Base-by-base conservation (phyloP, 2,329 filamentous ascomycete genomes). In the Trichoderma lentiforme region DNA sequence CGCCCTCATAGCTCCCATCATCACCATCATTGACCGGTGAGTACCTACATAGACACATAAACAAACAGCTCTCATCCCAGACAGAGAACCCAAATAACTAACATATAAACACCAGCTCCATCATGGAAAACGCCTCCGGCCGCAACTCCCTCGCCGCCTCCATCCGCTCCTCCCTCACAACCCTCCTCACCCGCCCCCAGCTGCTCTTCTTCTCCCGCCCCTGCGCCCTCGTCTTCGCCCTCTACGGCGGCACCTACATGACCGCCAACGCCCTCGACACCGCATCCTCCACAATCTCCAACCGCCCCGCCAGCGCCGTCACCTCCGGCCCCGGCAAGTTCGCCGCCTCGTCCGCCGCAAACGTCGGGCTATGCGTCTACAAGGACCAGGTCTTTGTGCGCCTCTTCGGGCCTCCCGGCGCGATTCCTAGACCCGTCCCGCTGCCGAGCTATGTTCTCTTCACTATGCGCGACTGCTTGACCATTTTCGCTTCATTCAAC, bases 401-500 rank as follows among this genome's bases (percentile, higher is more conserved):
- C 77, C 88, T 97, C 78, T 97, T 97, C 80, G 93, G 93, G 14
- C 89, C 91, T 0, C 82, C 84, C 0, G 85, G 81, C 71, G 82
- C 78, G 28, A 80, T 83, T 1, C 87, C 82, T 12, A 84, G 86
- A 18, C 82, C 86, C 30, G 91, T 97, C 0, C 90, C 93, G 0
- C 82, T 89, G 36, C 85, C 91, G 1, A 93, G 91, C 9, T 96
- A 94, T 82, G 84, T 86, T 1, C 88, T 97, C 71, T 98, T 97
- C 84, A 90, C 93, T 3, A 79, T 92, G 70, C 90, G 95, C 76
- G 95, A 98, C 83, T 93, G 91, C 82, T 83, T 97, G 73, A 97
- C 95, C 66, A 94, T 97, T 77, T 97, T 97, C 80, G 94, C 94
- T 5, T 93, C 90, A 14, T 98, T 98, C 87, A 98, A 98, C 79